Evolutionary conservation across 805 yeast genomes (phyloP), one percentile per base, ranked within the genome.

Genomic region (Teunomyces cretensis): DNA sequence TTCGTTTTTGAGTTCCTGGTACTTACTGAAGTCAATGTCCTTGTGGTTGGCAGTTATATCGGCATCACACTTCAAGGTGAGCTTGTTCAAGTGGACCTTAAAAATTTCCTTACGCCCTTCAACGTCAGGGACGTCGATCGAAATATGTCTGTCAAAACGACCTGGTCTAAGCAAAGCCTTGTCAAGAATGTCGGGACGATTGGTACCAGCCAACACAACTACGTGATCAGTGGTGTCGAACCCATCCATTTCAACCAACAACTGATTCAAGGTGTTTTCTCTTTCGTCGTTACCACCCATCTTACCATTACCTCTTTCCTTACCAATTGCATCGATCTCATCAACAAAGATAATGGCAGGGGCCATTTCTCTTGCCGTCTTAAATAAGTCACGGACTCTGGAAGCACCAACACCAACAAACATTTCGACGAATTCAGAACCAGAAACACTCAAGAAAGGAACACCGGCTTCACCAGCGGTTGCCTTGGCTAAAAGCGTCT

Each of bases 391-490:
- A 64, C 97, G 86, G 33, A 90, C 97, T 65, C 97, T 79, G 3
- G 92, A 84, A 3, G 97, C 96, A 70, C 97, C 97, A 19, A 90
- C 96, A 69, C 97, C 97, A 15, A 88, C 95, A 73, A 88, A 90
- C 96, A 90, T 90, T 65, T 90, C 96, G n/a, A 89, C 95, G 55
- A 90, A 90, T 63, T 90, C 97, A 11, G 96, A 88, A 56, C 96
- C 97, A 1, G 95, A 86, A 6, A 90, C 96, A 16, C 94, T 84
- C 52, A 82, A 82, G 64, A 90, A 90, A 19, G 97, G 96, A 42
- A 90, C 97, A 41, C 88, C 94, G 1, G 97, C 96, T 64, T 90
- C 97, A 55, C 97, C 97, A 2, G 97, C 97, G 19, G 97, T 90
- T 9, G 97, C 97, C 64, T 87, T 89, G 17, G 97, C 97, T 45